Conservation (phyloP, 2,329 filamentous ascomycete species). For the Apiospora malaysiana region DNA sequence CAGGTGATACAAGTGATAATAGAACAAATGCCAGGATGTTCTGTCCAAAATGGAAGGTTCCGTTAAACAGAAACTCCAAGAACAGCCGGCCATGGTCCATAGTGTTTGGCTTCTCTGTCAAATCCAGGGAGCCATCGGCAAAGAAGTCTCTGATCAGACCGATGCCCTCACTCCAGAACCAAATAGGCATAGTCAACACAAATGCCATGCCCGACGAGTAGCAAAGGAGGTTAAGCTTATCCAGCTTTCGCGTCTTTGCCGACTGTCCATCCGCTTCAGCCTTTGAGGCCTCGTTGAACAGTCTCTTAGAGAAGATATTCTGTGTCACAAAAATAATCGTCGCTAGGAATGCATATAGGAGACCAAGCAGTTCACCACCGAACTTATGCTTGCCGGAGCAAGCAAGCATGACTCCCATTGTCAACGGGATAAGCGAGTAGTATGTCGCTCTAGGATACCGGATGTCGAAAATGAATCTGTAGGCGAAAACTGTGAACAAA, state of each 20-base stretch:
- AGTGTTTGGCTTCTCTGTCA: conserved; percentile 64
- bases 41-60: conserved; percentile 93
- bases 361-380: conserved; percentile 86
- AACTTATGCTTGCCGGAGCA: conserved; percentile 84
- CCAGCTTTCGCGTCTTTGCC: conserved; percentile 75
- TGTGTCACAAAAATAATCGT: conserved; percentile 96
- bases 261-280: conserved; percentile 77
- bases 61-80: conserved; percentile 96
- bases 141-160: conserved; percentile 78
- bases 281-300: conserved; percentile 92
- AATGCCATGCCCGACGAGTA: conserved; percentile 97
- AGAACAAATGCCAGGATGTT: conserved; percentile 95
- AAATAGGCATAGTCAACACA: conserved; percentile 84
- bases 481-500: conserved; percentile 92
- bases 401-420: conserved; percentile 91
- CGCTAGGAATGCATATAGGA: conserved; percentile 86
- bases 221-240: conserved; percentile 95
- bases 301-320: conserved; percentile 97
- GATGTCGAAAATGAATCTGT: conserved; percentile 87
- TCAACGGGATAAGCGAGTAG: conserved; percentile 86
- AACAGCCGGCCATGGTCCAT: conserved; percentile 76
- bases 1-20: conserved; percentile 90
- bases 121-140: conserved; percentile 76
- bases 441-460: conserved; percentile 88
- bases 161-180: conserved; percentile 90